Evolutionary conservation across 164 flowering plant genomes (phyloP).

Genomic region (Saururus chinensis): DNA sequence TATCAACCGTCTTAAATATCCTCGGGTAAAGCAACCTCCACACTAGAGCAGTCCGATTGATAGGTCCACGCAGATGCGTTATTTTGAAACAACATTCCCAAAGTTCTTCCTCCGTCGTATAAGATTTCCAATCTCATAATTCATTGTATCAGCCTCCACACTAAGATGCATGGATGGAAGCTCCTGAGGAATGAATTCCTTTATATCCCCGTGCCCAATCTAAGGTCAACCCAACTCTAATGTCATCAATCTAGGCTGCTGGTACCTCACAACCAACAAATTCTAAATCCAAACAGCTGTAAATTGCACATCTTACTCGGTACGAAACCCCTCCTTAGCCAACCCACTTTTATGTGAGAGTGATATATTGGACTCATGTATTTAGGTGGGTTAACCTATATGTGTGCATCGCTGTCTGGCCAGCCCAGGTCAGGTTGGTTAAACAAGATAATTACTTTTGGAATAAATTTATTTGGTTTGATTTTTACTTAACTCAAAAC

Average conservation of each 20-base stretch:
- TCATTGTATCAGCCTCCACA: constrained; percentile 86
- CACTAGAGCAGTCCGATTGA: constrained; percentile 88
- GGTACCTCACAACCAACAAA: constrained; percentile 85
- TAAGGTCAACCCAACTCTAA: constrained; percentile 61
- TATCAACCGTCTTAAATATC: constrained; percentile 84
- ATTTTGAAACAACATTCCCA: constrained; percentile 86
- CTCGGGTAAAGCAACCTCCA: constrained; percentile 98
- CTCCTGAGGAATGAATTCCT: constrained; percentile 78
- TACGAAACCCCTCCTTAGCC: constrained; percentile 94
- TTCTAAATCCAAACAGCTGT: constrained; percentile 99
- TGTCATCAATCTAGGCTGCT: constrained; percentile 91
- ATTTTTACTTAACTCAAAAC: too few species aligned
- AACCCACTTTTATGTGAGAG: constrained; percentile 89
- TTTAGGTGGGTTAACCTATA: too few species aligned
- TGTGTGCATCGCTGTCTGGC: too few species aligned
- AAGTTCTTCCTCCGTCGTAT: constrained; percentile 92
- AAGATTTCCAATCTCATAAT: constrained; percentile 82
- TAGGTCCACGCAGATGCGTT: constrained; percentile 72
- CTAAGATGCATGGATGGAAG: constrained; percentile 94
- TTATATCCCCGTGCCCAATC: constrained; percentile 90
- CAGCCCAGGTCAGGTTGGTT: too few species aligned
- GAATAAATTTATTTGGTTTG: too few species aligned
- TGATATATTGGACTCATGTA: too few species aligned
- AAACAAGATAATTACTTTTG: too few species aligned
- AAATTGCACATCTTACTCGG: constrained; percentile 70